Evolutionary conservation across 768 basidiomycete genomes (phyloP).

Genomic region (Russula foetens): DNA sequence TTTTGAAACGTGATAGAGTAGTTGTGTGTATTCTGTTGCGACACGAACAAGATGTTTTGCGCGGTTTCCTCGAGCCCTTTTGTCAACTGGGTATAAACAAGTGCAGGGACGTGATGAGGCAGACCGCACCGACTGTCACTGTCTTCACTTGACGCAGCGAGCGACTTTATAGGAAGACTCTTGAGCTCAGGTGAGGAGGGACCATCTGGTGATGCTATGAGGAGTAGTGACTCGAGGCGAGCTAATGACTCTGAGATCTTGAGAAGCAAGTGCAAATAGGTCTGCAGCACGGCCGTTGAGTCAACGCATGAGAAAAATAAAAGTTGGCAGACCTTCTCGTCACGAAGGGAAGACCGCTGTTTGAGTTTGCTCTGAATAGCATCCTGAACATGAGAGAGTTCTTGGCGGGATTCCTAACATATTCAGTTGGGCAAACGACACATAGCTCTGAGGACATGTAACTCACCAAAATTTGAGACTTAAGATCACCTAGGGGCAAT

Average conservation of each 20-base stretch:
- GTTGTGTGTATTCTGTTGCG: constrained; percentile 85
- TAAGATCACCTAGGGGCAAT: constrained; percentile 55
- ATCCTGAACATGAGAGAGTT: constrained; percentile 58
- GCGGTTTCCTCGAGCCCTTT: constrained; percentile 51
- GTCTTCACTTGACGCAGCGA: constrained; percentile 29
- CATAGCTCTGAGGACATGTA: neutral
- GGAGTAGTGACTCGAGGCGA: constrained; percentile 78
- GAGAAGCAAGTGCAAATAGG: constrained; percentile 76
- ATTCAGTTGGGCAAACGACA: neutral
- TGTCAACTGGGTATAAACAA: neutral
- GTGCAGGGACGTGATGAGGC: constrained; percentile 9
- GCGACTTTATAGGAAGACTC: constrained; percentile 26
- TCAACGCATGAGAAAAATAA: constrained; percentile 3
- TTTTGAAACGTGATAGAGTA: constrained; percentile 84
- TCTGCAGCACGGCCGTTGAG: constrained; percentile 34
- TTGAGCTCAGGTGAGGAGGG: constrained; percentile 30
- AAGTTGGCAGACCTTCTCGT: constrained; percentile 66
- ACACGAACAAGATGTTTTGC: constrained; percentile 80
- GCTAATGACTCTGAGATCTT: constrained; percentile 89
- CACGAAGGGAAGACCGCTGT: constrained; percentile 66
- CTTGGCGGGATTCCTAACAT: constrained; percentile 49
- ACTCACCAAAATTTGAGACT: constrained; percentile 61
- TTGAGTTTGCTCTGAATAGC: constrained; percentile 73
- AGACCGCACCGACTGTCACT: constrained; percentile 40
- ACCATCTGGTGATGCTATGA: constrained; percentile 50